A percentile compares a stretch with the other conserved stretches of the same genome.
These are phyloP conservation scores for Penicillium italicum DNA, from an alignment of 2,329 filamentous ascomycete species.

Conservation along the genomic window DNA sequence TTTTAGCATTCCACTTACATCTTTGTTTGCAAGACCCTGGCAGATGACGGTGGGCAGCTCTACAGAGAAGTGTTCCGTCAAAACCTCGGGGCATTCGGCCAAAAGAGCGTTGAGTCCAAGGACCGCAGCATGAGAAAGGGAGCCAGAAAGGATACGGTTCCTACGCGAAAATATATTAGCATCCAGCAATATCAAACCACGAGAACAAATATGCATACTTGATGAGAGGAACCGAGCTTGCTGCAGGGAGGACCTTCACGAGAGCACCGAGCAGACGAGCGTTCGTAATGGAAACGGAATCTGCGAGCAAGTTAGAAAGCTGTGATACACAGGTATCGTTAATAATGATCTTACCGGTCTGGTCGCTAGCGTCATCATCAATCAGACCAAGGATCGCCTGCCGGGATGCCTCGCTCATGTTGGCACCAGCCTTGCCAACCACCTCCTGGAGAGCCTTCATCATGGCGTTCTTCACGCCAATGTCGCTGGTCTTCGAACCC, in stretches of 20 bases:
- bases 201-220: constrained; percentile 42
- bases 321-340: not conserved
- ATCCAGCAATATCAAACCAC: not conserved
- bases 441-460: constrained; percentile 95
- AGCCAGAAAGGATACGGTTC: constrained; percentile 72
- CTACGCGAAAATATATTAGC: constrained; percentile 50
- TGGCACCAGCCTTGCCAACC: constrained; percentile 86
- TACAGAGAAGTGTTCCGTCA: constrained; percentile 66
- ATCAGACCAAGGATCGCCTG: constrained; percentile 83
- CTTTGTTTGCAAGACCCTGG: constrained; percentile 73
- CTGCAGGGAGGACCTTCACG: constrained; percentile 76
- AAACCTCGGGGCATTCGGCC: constrained; percentile 68
- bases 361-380: constrained; percentile 74
- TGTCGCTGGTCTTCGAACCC: constrained; percentile 85
- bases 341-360: constrained; percentile 53
- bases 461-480: constrained; percentile 91
- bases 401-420: constrained; percentile 90
- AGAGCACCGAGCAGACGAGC: constrained; percentile 85
- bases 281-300: constrained; percentile 79
- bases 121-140: constrained; percentile 74
- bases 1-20: constrained; percentile 52
- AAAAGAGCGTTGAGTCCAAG: constrained; percentile 86
- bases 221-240: constrained; percentile 60
- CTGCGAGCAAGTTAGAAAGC: constrained; percentile 30
- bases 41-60: constrained; percentile 74